phyloP scores from a whole-genome alignment of 495 filamentous ascomycete species.

The Neurospora tetrasperma region DNA sequence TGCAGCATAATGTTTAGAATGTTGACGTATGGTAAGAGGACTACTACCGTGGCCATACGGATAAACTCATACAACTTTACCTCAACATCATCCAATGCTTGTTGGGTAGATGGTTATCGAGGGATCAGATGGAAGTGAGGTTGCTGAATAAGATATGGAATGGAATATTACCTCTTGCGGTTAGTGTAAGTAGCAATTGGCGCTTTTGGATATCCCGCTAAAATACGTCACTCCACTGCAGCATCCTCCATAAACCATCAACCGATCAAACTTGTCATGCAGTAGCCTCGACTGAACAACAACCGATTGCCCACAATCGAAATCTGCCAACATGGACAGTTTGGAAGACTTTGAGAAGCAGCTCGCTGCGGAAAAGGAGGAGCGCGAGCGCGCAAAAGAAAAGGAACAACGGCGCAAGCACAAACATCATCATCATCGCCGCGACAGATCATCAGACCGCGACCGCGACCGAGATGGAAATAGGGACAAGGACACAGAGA shows the following conservation, averaged over 20 bases:
- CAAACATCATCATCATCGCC: constrained; percentile 30
- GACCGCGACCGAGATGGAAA: constrained; percentile 22
- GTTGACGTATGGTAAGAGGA: no score
- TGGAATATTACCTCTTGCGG: no score
- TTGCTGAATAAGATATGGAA: not conserved
- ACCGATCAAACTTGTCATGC: not conserved
- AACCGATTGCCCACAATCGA: constrained; percentile 3
- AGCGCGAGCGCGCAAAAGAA: constrained; percentile 30
- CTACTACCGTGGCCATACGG: no score
- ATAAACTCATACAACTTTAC: no score
- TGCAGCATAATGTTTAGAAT: no score
- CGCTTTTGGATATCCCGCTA: not conserved
- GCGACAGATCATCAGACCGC: constrained; percentile 31
- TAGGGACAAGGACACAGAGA: constrained; percentile 20
- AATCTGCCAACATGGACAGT: constrained; percentile 31
- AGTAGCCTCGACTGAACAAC: not conserved
- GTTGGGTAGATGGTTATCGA: not conserved
- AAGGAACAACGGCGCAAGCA: constrained; percentile 29
- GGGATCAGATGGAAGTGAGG: not conserved
- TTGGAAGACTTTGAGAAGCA: constrained; percentile 47
- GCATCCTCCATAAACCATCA: not conserved
- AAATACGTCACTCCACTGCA: constrained; percentile 13
- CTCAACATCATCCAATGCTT: no score
- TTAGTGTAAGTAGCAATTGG: no score
- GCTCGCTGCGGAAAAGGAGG: constrained; percentile 41